These are phyloP conservation scores for Colletotrichum sojae DNA, from an alignment of 2,329 filamentous ascomycete genomes.

Conservation along the genomic window DNA sequence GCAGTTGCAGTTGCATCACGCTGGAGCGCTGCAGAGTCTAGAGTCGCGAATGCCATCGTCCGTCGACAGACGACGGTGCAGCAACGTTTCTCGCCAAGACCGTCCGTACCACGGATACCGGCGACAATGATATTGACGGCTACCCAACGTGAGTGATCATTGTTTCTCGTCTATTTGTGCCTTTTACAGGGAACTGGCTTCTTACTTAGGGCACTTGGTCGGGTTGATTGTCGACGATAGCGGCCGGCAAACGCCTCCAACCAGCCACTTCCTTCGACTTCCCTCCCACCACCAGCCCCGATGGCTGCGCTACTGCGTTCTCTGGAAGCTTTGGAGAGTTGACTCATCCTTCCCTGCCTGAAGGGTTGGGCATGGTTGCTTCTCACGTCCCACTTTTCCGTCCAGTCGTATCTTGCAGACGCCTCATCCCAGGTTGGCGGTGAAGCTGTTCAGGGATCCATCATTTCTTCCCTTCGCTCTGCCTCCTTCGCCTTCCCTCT, in stretches of 20 bases:
- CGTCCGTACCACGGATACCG: too few species aligned
- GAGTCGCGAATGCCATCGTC: constrained; percentile 6
- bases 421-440: constrained; percentile 42
- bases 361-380: constrained; percentile 42
- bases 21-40: constrained; percentile 33
- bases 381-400: constrained; percentile 39
- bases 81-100: too few species aligned
- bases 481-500: constrained; percentile 35
- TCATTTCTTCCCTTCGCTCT: constrained; percentile 42
- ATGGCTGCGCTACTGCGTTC: neutral
- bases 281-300: constrained; percentile 7
- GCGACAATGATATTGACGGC: neutral
- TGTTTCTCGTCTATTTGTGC: constrained; percentile 16
- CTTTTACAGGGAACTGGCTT: constrained; percentile 33
- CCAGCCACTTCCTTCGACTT: constrained; percentile 34
- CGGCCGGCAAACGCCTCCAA: constrained; percentile 12
- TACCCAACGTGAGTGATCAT: neutral
- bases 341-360: constrained; percentile 42
- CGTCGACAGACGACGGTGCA: neutral
- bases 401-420: constrained; percentile 38
- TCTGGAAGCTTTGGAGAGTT: constrained; percentile 28
- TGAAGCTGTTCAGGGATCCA: constrained; percentile 44
- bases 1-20: constrained; percentile 14
- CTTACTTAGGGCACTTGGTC: constrained; percentile 9
- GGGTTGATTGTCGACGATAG: neutral